Percentiles rank a stretch among this genome's conserved stretches.
Evolutionary conservation across 257 asterid species (phyloP).

Genomic region (Voacanga thouarsii): DNA sequence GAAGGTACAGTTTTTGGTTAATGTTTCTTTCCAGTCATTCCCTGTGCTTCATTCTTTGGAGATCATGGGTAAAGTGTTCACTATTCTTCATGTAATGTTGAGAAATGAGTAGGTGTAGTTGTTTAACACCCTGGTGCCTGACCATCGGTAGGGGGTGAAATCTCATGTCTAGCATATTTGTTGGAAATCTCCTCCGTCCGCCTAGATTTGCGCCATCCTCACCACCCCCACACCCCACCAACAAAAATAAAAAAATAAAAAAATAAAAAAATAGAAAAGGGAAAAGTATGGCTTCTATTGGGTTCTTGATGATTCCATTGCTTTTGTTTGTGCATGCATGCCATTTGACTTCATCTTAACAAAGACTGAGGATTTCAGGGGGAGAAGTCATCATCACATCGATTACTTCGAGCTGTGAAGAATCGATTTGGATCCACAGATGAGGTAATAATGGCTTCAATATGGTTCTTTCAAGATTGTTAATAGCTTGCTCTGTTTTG

Average conservation of each 20-base stretch:
- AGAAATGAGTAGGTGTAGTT: no score
- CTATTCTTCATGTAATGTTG: not conserved
- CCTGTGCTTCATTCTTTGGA: not conserved
- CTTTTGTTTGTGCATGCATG: not conserved
- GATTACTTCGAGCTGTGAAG: slow-evolving; percentile 85
- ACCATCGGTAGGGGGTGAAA: no score
- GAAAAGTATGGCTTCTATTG: not conserved
- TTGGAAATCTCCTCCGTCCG: no score
- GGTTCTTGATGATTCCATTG: not conserved
- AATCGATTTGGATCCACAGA: slow-evolving; percentile 97
- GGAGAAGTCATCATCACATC: slow-evolving; percentile 78
- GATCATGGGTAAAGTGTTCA: not conserved
- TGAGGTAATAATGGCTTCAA: slow-evolving; percentile 54
- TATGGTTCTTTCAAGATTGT: slow-evolving; percentile 8
- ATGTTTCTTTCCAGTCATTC: not conserved
- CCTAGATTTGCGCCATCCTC: no score
- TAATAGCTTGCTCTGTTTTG: not conserved
- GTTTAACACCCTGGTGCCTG: no score
- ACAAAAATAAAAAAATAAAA: no score
- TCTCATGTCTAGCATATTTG: no score
- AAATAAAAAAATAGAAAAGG: no score
- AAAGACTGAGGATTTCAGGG: slow-evolving; percentile 58
- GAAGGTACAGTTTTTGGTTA: not conserved
- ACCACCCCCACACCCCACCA: no score
- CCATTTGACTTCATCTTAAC: slow-evolving; percentile 14